phyloP scores from a whole-genome alignment of 2,329 filamentous ascomycete species.

The Huntiella moniliformis region DNA sequence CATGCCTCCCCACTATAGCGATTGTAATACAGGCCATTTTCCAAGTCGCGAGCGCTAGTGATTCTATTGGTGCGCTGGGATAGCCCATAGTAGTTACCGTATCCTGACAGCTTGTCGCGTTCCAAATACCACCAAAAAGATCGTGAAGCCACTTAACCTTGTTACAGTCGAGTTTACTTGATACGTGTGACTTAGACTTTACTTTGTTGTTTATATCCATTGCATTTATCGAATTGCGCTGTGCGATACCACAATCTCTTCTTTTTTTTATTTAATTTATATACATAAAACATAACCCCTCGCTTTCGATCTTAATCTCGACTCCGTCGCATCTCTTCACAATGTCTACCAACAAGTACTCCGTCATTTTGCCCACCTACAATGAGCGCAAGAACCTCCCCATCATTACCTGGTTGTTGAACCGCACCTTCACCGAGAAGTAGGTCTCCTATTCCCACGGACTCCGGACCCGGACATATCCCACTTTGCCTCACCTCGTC shows the following conservation, averaged over 20 bases:
- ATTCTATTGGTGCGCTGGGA: too few species aligned
- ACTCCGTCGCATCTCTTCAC: slow-evolving; percentile 9
- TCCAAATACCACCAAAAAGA: too few species aligned
- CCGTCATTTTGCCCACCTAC: slow-evolving; percentile 92
- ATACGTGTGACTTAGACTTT: too few species aligned
- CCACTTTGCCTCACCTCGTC: neutral
- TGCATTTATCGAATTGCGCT: neutral
- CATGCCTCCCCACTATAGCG: too few species aligned
- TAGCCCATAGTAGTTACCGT: too few species aligned
- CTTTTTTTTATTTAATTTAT: neutral
- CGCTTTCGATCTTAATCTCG: neutral
- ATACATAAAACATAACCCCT: neutral
- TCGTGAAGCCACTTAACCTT: too few species aligned
- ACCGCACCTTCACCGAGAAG: slow-evolving; percentile 80
- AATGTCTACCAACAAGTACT: slow-evolving; percentile 63
- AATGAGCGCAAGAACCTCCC: slow-evolving; percentile 96
- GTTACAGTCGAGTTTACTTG: too few species aligned
- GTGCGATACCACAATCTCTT: neutral
- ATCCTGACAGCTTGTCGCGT: too few species aligned
- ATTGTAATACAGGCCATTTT: too few species aligned
- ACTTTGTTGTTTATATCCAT: too few species aligned
- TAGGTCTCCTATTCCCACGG: slow-evolving; percentile 24
- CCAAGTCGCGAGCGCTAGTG: too few species aligned
- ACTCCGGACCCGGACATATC: neutral
- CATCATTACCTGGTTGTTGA: slow-evolving; percentile 85